These are phyloP conservation scores for Fusarium concolor DNA, from an alignment of 2,329 filamentous ascomycete genomes.

Conservation along the genomic window DNA sequence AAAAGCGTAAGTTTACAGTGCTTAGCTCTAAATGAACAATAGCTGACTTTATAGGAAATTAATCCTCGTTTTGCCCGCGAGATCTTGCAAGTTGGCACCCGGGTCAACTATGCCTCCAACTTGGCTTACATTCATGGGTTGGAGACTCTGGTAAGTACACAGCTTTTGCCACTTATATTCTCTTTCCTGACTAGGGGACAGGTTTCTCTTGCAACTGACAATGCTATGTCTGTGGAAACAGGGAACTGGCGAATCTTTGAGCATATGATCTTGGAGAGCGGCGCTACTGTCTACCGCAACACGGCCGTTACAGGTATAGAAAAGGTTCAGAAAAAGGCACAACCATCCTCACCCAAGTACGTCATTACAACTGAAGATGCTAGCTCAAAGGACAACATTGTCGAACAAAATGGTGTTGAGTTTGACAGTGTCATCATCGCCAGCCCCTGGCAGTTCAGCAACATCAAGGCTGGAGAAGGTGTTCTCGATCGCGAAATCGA, in stretches of 20 bases:
- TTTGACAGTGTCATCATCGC: constrained; percentile 89
- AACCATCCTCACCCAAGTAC: constrained; percentile 59
- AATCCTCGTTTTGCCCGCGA: constrained; percentile 76
- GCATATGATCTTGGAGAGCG: constrained; percentile 76
- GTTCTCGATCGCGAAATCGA: constrained; percentile 79
- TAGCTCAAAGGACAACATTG: constrained; percentile 30
- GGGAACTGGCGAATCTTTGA: constrained; percentile 97
- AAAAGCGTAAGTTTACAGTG: constrained; percentile 61
- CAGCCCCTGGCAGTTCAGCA: constrained; percentile 83
- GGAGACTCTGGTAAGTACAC: constrained; percentile 75
- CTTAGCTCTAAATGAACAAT: background rate
- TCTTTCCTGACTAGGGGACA: constrained; percentile 39
- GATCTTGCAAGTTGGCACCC: constrained; percentile 88
- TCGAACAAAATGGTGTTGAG: constrained; percentile 59
- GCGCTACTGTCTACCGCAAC: constrained; percentile 71
- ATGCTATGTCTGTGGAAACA: constrained; percentile 80
- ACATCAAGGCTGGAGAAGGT: constrained; percentile 71
- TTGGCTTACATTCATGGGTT: constrained; percentile 87
- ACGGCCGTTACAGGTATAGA: constrained; percentile 73
- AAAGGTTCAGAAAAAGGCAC: constrained; percentile 58
- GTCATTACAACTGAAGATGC: constrained; percentile 54
- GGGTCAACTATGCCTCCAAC: constrained; percentile 96
- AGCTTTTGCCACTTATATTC: background rate
- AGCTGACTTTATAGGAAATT: constrained; percentile 59
- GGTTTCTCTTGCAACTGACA: constrained; percentile 89